Percentiles rank a stretch among this genome's conserved stretches.
phyloP scores from a whole-genome alignment of 768 basidiomycete genomes.

The Pleurotus tuber-regium region DNA sequence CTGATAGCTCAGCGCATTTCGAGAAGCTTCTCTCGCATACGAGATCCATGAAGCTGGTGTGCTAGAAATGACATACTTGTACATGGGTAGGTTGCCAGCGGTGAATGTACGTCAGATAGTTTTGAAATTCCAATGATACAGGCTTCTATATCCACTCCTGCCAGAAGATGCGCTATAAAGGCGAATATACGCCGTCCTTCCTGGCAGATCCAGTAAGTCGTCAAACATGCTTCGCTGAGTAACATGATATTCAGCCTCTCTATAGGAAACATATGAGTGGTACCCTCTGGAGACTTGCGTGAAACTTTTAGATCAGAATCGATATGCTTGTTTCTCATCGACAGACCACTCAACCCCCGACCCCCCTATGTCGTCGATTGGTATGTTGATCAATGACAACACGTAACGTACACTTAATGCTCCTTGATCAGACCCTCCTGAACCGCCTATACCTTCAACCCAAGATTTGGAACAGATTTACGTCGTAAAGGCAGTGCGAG shows the following conservation, averaged over 20 bases:
- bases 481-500: conserved; percentile 17
- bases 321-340: conserved; percentile 68
- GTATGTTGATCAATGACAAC: background rate
- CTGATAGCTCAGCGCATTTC: conserved; percentile 76
- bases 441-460: background rate
- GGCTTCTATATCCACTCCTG: conserved; percentile 94
- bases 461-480: conserved; percentile 15
- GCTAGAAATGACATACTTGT: conserved; percentile 61
- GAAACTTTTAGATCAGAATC: conserved; percentile 59
- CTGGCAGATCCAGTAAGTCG: conserved; percentile 76
- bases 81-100: conserved; percentile 70
- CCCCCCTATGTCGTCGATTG: conserved; percentile 18
- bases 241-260: background rate
- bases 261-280: conserved; percentile 78
- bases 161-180: conserved; percentile 95
- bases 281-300: conserved; percentile 60
- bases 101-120: background rate
- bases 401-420: background rate
- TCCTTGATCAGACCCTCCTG: background rate
- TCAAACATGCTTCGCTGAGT: background rate
- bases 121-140: conserved; percentile 25
- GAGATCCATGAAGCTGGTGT: conserved; percentile 77
- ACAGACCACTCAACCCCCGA: conserved; percentile 51
- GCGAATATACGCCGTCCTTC: conserved; percentile 86
- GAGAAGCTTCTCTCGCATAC: conserved; percentile 71